Evolutionary conservation across 2,329 filamentous ascomycete species (phyloP), one percentile per base, ranked within the genome.

Genomic region (Escovopsis sp.): DNA sequence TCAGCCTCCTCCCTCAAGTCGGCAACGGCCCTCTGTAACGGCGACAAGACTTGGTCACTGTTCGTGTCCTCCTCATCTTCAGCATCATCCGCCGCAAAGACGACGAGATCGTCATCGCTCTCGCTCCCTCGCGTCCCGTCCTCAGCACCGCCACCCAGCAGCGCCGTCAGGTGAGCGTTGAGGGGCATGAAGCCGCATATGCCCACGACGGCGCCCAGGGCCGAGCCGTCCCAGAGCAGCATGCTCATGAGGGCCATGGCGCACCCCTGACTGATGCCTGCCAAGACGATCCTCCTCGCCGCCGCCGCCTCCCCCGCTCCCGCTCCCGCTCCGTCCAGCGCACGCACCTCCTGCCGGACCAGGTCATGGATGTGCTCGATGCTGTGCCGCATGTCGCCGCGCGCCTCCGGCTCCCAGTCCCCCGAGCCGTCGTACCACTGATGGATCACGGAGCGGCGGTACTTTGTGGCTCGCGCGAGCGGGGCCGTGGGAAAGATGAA

Each of bases 261-360:
- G 47, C 68, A 71, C 0, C 72, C 73, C 47, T 75, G 72, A 39
- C 73, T 75, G 15, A 75, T 52, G 0, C 72, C 72, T 34, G 67
- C 65, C 0, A 76, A 46, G 1, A 72, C 52, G 0, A 75, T 53
- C 36, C 62, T 66, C 11, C 48, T 32, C 28, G 28, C 28, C 8
- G 11, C 28, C 11, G 28, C 28, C 28, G 11, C 28, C 11, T 3
- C 28, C 11, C 4, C 28, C 5, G 6, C 26, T 30, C 6, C 26
- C 26, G 9, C 9, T 30, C 9, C 26, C 26, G 26, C 26, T 11
- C 28, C 28, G 28, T 3, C 28, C 0, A 73, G 43, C 0, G 51
- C n/a, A 1, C 41, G 49, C 1, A 62, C 56, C 45, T 71, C 68
- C 0, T 45, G 36, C 4, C 44, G 41, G 1, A 72, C 9, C 1